phyloP scores from a whole-genome alignment of 202 grass and related monocot genomes.

The Hordeum pubiflorum region DNA sequence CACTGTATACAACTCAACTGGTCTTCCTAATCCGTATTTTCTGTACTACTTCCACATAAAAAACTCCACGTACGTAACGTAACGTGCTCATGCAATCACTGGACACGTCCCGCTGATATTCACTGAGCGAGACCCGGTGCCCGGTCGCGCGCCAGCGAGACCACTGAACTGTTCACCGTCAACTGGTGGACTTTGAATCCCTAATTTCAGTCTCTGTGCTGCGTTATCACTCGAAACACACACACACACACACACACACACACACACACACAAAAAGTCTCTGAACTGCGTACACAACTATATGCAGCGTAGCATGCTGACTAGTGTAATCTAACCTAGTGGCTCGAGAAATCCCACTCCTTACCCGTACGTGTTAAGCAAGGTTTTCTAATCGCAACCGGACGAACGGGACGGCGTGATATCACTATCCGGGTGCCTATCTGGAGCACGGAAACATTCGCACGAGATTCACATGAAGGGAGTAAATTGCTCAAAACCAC shows the following conservation, averaged over 20 bases:
- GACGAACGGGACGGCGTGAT: not conserved
- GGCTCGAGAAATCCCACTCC: not conserved
- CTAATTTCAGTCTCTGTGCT: no score
- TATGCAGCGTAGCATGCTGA: no score
- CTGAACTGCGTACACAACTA: no score
- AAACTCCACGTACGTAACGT: not conserved
- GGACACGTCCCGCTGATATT: not conserved
- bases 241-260: no score
- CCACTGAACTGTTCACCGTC: not conserved
- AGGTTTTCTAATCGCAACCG: not conserved
- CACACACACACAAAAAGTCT: no score
- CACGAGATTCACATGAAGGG: no score
- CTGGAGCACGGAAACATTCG: no score
- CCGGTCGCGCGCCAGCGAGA: not conserved
- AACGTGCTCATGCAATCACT: not conserved
- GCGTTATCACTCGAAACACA: not conserved
- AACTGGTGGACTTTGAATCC: not conserved
- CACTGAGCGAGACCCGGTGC: not conserved
- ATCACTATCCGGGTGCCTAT: not conserved
- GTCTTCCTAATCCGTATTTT: not conserved
- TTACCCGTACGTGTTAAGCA: not conserved
- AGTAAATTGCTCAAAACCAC: no score
- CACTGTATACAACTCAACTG: not conserved
- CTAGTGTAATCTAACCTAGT: no score
- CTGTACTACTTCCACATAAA: not conserved